A percentile compares a stretch with the other conserved stretches of the same genome.
Conservation (phyloP, 73 alveolate genomes). For the Tetrahymena elliotti region DNA sequence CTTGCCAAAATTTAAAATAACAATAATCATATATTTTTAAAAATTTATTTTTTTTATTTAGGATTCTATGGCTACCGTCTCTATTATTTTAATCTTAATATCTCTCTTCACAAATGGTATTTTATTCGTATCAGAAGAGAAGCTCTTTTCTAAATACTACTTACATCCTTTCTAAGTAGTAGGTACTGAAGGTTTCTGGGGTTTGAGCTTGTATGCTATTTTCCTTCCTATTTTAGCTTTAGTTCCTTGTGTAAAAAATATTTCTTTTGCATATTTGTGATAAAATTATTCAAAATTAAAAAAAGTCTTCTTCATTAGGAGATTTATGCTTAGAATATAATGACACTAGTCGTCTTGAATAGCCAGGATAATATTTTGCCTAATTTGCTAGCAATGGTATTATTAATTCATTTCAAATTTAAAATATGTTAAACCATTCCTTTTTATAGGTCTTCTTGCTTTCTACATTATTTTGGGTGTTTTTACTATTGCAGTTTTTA, state of each 20-base stretch:
- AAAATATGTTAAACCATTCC: background rate
- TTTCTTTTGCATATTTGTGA: too few relatives aligned
- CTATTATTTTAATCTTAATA: slow-evolving; percentile 13
- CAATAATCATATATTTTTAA: background rate
- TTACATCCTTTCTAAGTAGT: slow-evolving; percentile 87
- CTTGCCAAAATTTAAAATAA: too few relatives aligned
- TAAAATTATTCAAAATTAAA: too few relatives aligned
- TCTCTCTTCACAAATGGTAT: slow-evolving; percentile 27
- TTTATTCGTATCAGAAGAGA: slow-evolving; percentile 68
- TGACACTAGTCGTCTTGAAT: slow-evolving; percentile 8
- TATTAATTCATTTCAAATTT: too few relatives aligned
- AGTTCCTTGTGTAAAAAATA: slow-evolving; percentile 6
- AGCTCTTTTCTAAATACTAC: slow-evolving; percentile 58
- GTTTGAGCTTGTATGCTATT: slow-evolving; percentile 52
- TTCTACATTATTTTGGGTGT: slow-evolving; percentile 55
- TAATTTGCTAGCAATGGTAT: background rate
- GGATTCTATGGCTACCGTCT: background rate
- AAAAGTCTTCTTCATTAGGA: background rate
- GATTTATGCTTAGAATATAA: slow-evolving; percentile 1
- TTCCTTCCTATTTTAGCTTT: slow-evolving; percentile 42
- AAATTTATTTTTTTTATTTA: background rate
- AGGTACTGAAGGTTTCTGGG: slow-evolving; percentile 96
- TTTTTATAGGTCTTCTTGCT: slow-evolving; percentile 1
- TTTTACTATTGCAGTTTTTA: slow-evolving; percentile 80
- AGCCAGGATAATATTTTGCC: slow-evolving; percentile 19